Percentiles rank a stretch among this genome's conserved stretches.
Conservation (phyloP, 2,329 filamentous ascomycete species). For the Chaetothyriales sp. region DNA sequence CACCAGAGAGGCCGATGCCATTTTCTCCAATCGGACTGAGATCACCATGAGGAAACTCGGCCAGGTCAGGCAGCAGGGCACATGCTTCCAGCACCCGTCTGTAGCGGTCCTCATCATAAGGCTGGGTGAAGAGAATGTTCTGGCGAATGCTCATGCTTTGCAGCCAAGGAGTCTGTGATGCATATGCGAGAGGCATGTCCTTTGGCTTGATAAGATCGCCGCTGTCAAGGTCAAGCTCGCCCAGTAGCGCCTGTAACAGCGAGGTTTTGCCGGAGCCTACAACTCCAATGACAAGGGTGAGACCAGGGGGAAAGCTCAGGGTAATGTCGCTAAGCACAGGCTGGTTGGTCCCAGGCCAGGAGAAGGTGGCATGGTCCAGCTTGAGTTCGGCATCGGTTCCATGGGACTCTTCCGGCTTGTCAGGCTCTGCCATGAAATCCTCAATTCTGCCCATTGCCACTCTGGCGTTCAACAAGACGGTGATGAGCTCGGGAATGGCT, state of each 20-base stretch:
- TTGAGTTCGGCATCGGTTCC: conserved; percentile 25
- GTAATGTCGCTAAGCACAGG: conserved; percentile 41
- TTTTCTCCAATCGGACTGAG: conserved; percentile 47
- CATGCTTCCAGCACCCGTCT: conserved; percentile 53
- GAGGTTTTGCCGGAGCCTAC: conserved; percentile 51
- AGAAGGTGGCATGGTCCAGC: conserved; percentile 54
- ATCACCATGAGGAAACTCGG: conserved; percentile 49
- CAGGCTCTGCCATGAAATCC: conserved; percentile 70
- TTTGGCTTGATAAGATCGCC: conserved; percentile 39
- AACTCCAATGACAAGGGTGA: conserved; percentile 49
- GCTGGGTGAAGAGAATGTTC: conserved; percentile 49
- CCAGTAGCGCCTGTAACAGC: conserved; percentile 42
- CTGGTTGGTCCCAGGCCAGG: conserved; percentile 56
- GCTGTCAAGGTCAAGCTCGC: conserved; percentile 40
- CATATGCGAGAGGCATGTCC: conserved; percentile 44
- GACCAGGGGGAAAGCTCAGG: conserved; percentile 38
- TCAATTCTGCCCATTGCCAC: conserved; percentile 71
- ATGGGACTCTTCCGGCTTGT: conserved; percentile 53
- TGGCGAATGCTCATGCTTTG: conserved; percentile 56
- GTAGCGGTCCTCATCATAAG: conserved; percentile 55
- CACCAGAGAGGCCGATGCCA: conserved; percentile 45
- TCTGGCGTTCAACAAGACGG: conserved; percentile 63
- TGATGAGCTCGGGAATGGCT: conserved; percentile 61
- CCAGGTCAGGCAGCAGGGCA: conserved; percentile 45
- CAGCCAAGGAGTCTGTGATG: conserved; percentile 51